Percentiles rank a stretch among this genome's conserved stretches.
Evolutionary conservation across 83 land plant genomes (phyloP).

Genomic region (Thuja plicata): DNA sequence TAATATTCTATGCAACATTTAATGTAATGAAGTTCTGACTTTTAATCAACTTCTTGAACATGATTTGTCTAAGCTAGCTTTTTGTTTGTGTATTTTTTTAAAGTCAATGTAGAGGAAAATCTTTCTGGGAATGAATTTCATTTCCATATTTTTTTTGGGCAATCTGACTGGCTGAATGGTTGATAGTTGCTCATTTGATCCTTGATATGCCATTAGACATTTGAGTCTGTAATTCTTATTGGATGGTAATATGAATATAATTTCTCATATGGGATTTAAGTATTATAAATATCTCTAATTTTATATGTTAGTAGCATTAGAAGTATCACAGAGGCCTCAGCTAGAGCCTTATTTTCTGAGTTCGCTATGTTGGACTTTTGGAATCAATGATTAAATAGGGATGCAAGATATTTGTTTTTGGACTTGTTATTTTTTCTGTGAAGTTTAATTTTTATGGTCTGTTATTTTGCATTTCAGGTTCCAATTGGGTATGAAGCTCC

Average conservation of each 20-base stretch:
- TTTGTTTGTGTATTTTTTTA: background rate
- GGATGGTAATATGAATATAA: background rate
- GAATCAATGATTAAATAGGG: background rate
- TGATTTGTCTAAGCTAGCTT: background rate
- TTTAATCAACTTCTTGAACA: background rate
- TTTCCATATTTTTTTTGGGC: background rate
- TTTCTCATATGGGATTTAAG: background rate
- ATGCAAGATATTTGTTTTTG: background rate
- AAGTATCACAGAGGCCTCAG: background rate
- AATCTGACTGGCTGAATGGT: background rate
- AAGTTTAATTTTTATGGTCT: background rate
- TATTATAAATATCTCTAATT: background rate
- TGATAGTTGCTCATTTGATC: background rate
- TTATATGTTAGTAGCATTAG: background rate
- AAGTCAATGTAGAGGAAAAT: background rate
- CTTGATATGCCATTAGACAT: background rate
- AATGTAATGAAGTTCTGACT: background rate
- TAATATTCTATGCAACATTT: background rate
- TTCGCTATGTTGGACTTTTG: background rate
- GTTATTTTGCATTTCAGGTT: constrained; percentile 33
- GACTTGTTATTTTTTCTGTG: too few species aligned
- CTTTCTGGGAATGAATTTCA: background rate
- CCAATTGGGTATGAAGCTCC: constrained; percentile 65
- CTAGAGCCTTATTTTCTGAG: background rate
- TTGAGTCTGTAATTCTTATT: background rate